These are phyloP conservation scores for Penicillium goetzii DNA, from an alignment of 495 filamentous ascomycete species.

Conservation along the genomic window DNA sequence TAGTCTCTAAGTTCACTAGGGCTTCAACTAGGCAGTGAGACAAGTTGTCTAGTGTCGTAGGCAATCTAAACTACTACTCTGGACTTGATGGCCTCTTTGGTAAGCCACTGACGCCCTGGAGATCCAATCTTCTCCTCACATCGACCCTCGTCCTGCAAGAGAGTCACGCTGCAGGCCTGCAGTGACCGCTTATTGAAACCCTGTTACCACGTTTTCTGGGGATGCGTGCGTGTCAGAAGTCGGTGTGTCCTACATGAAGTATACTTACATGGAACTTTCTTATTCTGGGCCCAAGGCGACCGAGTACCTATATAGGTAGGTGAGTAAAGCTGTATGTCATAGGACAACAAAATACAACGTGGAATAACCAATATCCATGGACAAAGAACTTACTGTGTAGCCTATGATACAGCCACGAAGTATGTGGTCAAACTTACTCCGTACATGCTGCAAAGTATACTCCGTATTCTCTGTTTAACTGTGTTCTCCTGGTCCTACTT, in stretches of 20 bases:
- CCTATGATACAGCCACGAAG: background rate
- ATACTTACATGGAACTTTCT: background rate
- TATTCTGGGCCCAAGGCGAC: background rate
- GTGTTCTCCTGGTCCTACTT: background rate
- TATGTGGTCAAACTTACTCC: background rate
- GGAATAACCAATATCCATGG: background rate
- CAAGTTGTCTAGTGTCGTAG: background rate
- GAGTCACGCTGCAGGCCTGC: constrained; percentile 10
- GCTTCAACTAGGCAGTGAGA: constrained; percentile 3
- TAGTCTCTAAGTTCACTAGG: constrained; percentile 2
- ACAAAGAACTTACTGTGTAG: background rate
- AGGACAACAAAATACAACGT: background rate
- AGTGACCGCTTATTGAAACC: constrained; percentile 28
- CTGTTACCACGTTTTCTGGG: constrained; percentile 32
- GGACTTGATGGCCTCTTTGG: background rate
- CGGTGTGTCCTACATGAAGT: constrained; percentile 24
- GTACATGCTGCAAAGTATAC: background rate
- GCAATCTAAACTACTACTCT: background rate
- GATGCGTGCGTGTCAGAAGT: constrained; percentile 24
- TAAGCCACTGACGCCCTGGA: background rate
- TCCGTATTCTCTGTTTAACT: background rate
- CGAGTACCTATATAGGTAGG: background rate
- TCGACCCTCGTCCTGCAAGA: constrained; percentile 1
- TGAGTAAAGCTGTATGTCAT: background rate
- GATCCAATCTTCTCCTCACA: background rate